phyloP scores from a whole-genome alignment of 1,139 yeast genomes.

The Sporopachydermia cereana region DNA sequence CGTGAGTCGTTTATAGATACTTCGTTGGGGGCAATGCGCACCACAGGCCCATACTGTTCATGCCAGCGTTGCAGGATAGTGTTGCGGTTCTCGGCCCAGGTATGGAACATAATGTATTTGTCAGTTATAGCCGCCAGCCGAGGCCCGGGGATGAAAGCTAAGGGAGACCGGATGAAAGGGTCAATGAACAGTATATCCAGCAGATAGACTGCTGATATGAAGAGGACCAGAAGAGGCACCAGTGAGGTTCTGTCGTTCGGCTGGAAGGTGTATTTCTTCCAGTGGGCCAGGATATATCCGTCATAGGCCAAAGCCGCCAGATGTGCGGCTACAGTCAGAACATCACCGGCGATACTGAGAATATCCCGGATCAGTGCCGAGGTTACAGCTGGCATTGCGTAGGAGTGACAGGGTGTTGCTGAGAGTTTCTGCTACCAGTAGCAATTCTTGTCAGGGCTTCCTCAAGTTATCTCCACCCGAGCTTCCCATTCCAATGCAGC shows the following conservation, averaged over 20 bases:
- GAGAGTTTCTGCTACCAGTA: too few relatives aligned
- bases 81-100: constrained; percentile 30
- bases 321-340: background rate
- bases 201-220: background rate
- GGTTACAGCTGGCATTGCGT: background rate
- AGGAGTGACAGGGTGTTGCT: too few relatives aligned
- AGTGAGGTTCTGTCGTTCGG: background rate
- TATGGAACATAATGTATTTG: background rate
- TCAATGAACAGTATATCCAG: background rate
- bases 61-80: constrained; percentile 35
- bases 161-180: background rate
- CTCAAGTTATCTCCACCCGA: too few relatives aligned
- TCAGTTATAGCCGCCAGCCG: constrained; percentile 2
- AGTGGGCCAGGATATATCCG: background rate
- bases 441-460: too few relatives aligned
- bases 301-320: background rate
- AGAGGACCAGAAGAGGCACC: background rate
- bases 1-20: constrained; percentile 39
- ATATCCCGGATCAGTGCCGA: background rate
- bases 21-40: constrained; percentile 44
- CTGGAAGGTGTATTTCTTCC: background rate
- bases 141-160: constrained; percentile 2
- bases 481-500: too few relatives aligned
- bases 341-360: background rate
- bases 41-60: constrained; percentile 38